Base-by-base conservation (phyloP, 2,329 filamentous ascomycete species). In the Pseudopithomyces maydicus region DNA sequence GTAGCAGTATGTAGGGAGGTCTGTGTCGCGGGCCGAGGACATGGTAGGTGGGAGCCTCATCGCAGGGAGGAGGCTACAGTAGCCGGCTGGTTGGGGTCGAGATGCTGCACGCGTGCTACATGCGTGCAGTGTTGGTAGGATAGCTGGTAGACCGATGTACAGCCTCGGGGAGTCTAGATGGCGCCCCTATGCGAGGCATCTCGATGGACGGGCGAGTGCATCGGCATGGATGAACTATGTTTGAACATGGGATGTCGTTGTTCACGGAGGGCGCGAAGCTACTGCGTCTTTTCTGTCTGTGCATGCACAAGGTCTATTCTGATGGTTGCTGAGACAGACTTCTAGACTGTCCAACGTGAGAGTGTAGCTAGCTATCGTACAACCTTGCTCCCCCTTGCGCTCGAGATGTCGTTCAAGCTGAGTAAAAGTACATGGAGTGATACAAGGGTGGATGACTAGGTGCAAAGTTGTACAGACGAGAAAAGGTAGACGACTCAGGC, bases 311-410 rank as follows among this genome's bases (percentile, higher is more conserved):
- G 19, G 20, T 10, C 19, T 3, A 26, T 12, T 39, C 6, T 38
- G 23, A 12, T 23, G 19, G 26, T 29, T 20, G 33, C 14, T 38
- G 45, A 48, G 2, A 15, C 6, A 38, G 5, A 17, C 7, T 29
- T 39, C 35, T 41, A 50, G 47, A 32, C 33, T 11, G 35, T 15
- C n/a, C 45, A 22, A n/a, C 20, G 10, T 22, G 6, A 20, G n/a
- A 12, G 43, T n/a, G 15, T 38, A 23, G 7, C 12, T 19, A 36
- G 2, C 20, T 32, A 50, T 41, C n/a, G 47, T 50, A 19, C 47
- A 41, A 41, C 47, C 20, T 26, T 29, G 47, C 47, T 17, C 17
- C 39, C 22, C 47, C 47, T 50, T 50, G 47, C 47, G 17, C 39
- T 29, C 15, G 22, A 35, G 47, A 33, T 41, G 39, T 50, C 47